A percentile compares a stretch with the other conserved stretches of the same genome.
These are phyloP conservation scores for Starmera pachycereana DNA, from an alignment of 805 yeast genomes.

Conservation along the genomic window DNA sequence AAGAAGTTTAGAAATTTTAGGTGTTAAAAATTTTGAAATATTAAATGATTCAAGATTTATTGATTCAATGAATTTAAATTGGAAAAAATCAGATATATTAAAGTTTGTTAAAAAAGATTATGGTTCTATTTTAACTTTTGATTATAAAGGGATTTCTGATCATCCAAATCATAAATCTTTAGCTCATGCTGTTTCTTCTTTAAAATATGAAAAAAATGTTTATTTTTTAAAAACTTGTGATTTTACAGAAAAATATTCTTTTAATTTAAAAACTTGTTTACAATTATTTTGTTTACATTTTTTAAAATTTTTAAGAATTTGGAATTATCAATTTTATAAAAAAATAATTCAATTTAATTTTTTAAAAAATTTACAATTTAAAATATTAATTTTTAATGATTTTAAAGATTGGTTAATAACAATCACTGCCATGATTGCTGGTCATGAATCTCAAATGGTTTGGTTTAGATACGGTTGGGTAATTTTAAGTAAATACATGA, in stretches of 20 bases:
- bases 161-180: conserved; percentile 82
- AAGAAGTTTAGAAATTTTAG: conserved; percentile 43
- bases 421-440: conserved; percentile 67
- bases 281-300: too few species aligned
- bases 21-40: conserved; percentile 31
- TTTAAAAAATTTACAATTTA: conserved; percentile 13
- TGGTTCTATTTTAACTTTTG: conserved; percentile 63
- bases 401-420: conserved; percentile 9
- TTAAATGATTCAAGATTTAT: conserved; percentile 37
- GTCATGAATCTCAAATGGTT: conserved; percentile 84
- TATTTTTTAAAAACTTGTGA: conserved; percentile 24
- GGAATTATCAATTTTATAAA: conserved; percentile 1
- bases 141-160: conserved; percentile 67
- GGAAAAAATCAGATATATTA: conserved; percentile 44
- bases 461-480: conserved; percentile 95
- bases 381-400: conserved; percentile 28
- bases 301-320: too few species aligned
- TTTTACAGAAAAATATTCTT: conserved; percentile 36
- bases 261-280: conserved; percentile 17
- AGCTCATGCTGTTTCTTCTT: conserved; percentile 29
- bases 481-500: conserved; percentile 62
- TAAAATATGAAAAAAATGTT: conserved; percentile 7
- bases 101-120: conserved; percentile 23
- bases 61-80: conserved; percentile 60
- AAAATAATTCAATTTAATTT: not conserved